These are phyloP conservation scores for Naganishia cerealis DNA, from an alignment of 1,284 basidiomycete genomes.

Conservation along the genomic window DNA sequence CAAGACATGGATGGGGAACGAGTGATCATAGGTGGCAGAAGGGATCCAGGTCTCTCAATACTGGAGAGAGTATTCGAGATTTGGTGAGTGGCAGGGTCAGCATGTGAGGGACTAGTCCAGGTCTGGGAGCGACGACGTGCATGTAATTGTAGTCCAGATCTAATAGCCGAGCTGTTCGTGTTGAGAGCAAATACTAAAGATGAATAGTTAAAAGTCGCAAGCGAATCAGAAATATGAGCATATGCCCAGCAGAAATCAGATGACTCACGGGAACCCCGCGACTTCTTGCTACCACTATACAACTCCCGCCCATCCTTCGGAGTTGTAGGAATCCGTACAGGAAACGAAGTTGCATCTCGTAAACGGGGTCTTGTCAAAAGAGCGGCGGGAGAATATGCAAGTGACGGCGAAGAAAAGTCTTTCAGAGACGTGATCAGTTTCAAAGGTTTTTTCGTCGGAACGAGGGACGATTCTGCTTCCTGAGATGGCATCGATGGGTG, in stretches of 20 bases:
- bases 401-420: slow-evolving; percentile 4
- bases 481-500: not conserved
- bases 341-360: not conserved
- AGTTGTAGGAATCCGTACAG: not conserved
- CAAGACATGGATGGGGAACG: slow-evolving; percentile 18
- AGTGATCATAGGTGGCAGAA: not conserved
- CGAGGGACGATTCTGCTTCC: no score
- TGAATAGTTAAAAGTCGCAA: not conserved
- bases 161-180: not conserved
- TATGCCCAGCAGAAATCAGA: not conserved
- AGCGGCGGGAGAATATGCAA: slow-evolving; percentile 20
- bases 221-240: not conserved
- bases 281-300: not conserved
- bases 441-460: not conserved
- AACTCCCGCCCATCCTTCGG: not conserved
- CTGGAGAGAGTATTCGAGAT: slow-evolving; percentile 13
- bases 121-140: slow-evolving; percentile 15
- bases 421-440: slow-evolving; percentile 14
- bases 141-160: not conserved
- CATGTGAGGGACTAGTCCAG: slow-evolving; percentile 9
- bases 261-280: not conserved
- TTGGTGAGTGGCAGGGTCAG: not conserved
- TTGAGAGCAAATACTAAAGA: not conserved
- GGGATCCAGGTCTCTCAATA: not conserved
- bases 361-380: slow-evolving; percentile 9